These are phyloP conservation scores for Scortechinia acanthostroma DNA, from an alignment of 2,329 filamentous ascomycete genomes.

Conservation along the genomic window DNA sequence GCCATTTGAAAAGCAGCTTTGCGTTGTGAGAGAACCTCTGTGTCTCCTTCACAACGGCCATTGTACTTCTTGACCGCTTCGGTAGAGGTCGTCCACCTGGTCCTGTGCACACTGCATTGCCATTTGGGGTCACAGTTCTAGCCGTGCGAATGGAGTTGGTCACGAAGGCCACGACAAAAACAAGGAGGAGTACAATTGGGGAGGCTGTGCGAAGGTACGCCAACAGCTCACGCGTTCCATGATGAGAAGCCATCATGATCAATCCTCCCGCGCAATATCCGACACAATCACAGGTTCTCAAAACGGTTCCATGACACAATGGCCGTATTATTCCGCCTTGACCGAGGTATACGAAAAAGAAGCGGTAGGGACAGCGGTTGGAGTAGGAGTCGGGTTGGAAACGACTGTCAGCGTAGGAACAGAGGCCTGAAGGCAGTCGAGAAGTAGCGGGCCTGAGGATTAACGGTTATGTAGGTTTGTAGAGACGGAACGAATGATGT, in stretches of 20 bases:
- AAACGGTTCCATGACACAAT: background rate
- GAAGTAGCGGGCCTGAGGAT: too few species aligned
- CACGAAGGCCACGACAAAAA: conserved; percentile 40
- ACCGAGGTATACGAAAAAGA: background rate
- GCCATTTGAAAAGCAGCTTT: conserved; percentile 69
- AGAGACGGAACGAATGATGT: too few species aligned
- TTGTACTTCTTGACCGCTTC: conserved; percentile 31
- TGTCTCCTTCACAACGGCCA: conserved; percentile 30
- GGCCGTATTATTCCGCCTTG: background rate
- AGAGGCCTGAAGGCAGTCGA: too few species aligned
- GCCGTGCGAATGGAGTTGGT: conserved; percentile 44
- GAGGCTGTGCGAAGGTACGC: background rate
- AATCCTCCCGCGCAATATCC: background rate
- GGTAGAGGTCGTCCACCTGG: conserved; percentile 84
- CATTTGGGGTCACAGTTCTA: conserved; percentile 36
- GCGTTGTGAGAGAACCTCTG: conserved; percentile 55
- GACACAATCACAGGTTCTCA: too few species aligned
- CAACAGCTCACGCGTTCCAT: background rate
- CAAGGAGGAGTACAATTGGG: conserved; percentile 34
- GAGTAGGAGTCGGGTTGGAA: background rate
- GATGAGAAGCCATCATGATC: background rate
- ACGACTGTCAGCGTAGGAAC: too few species aligned
- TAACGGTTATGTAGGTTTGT: too few species aligned
- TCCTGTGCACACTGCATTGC: conserved; percentile 50
- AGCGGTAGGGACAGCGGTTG: background rate